Conservation (phyloP, 371 early-diverging fungal species). For the Choanephora cucurbitarum region DNA sequence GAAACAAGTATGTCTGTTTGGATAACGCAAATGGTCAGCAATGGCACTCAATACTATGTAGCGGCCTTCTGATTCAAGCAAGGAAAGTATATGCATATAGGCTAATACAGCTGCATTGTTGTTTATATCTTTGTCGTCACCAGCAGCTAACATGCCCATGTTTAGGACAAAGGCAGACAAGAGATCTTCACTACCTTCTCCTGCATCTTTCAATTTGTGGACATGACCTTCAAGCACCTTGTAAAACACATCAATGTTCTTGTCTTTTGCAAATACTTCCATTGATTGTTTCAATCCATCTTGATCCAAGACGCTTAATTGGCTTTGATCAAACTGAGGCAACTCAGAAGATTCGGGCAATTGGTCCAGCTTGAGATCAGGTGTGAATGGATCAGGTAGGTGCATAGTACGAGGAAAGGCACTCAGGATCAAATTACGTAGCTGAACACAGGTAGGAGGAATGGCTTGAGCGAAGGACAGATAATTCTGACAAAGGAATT, state of each 20-base stretch:
- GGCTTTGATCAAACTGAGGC: conserved; percentile 53
- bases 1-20: conserved; percentile 94
- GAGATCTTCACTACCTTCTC: conserved; percentile 27
- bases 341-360: conserved; percentile 72
- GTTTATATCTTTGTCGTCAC: conserved; percentile 41
- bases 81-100: conserved; percentile 73
- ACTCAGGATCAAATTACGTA: conserved; percentile 91
- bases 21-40: conserved; percentile 95
- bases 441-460: conserved; percentile 90
- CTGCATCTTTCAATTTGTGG: conserved; percentile 39
- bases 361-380: conserved; percentile 84
- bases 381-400: conserved; percentile 94
- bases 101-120: conserved; percentile 75
- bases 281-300: conserved; percentile 64
- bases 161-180: conserved; percentile 85
- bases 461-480: conserved; percentile 87
- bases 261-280: conserved; percentile 65
- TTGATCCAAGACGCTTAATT: conserved; percentile 53
- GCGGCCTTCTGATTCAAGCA: conserved; percentile 82
- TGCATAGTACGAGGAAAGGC: conserved; percentile 95
- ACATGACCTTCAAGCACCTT: conserved; percentile 28
- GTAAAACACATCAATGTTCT: conserved; percentile 46
- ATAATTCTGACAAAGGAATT: conserved; percentile 91
- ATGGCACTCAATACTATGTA: conserved; percentile 87
- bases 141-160: conserved; percentile 73